Evolutionary conservation across 805 yeast species (phyloP).

Genomic region (Hanseniaspora pseudoguilliermondii): DNA sequence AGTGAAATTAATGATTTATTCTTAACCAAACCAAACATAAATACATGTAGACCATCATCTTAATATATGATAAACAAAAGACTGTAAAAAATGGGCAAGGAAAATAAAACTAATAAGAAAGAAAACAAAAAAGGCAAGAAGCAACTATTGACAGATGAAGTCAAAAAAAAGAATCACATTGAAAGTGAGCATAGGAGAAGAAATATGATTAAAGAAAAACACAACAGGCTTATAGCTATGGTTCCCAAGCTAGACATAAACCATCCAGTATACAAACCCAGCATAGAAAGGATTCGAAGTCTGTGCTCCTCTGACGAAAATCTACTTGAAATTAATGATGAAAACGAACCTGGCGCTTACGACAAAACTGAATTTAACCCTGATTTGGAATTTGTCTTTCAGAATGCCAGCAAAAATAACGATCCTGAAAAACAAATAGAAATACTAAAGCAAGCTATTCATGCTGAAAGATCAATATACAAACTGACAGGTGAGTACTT

Average conservation of each 20-base stretch:
- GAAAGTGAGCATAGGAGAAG: constrained; percentile 12
- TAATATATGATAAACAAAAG: background rate
- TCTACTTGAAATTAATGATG: background rate
- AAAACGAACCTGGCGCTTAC: background rate
- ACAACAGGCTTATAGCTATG: background rate
- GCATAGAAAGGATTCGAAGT: background rate
- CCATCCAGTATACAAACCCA: constrained; percentile 3
- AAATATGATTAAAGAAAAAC: constrained; percentile 7
- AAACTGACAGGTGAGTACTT: background rate
- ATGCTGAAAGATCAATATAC: background rate
- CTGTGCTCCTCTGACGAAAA: background rate
- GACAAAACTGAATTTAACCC: background rate
- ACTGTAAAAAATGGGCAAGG: background rate
- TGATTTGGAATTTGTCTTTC: constrained; percentile 5
- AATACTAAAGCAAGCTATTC: background rate
- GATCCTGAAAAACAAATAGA: constrained; percentile 5
- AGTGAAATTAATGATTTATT: too few relatives aligned
- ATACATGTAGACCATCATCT: background rate
- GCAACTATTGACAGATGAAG: constrained; percentile 2
- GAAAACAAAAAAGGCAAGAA: background rate
- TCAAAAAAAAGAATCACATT: constrained; percentile 12
- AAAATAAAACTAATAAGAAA: background rate
- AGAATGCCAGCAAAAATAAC: background rate
- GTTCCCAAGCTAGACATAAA: constrained; percentile 2
- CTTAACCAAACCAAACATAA: background rate